phyloP scores from a whole-genome alignment of 148 eudicot species.

The Rhododendron simsii region DNA sequence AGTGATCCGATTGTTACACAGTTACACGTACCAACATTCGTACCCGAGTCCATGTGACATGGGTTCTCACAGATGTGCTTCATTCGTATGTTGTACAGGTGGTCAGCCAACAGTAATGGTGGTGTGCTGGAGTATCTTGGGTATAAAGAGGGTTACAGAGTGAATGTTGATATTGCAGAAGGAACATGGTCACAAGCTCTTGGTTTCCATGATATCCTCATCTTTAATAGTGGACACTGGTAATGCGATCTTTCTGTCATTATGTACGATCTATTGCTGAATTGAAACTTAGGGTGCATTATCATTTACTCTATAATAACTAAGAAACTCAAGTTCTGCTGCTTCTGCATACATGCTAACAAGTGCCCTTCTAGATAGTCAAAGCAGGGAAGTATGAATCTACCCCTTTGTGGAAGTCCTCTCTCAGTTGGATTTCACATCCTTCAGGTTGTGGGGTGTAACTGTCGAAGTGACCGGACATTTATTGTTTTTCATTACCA shows the following conservation, averaged over 20 bases:
- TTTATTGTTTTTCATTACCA: too few species aligned
- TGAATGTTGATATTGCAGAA: conserved; percentile 86
- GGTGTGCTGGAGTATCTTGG: conserved; percentile 81
- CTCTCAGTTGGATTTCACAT: too few species aligned
- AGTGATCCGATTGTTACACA: too few species aligned
- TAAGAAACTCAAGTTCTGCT: not conserved
- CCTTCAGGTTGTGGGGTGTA: too few species aligned
- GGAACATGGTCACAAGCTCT: conserved; percentile 85
- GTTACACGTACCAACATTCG: too few species aligned
- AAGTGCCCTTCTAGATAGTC: not conserved
- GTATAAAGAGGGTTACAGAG: conserved; percentile 85
- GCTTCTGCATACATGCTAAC: not conserved
- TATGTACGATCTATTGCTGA: not conserved
- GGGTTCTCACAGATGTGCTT: not conserved
- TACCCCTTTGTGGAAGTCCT: not conserved
- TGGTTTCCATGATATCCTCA: conserved; percentile 73
- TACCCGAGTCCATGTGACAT: too few species aligned
- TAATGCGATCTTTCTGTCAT: conserved; percentile 19
- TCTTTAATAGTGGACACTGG: conserved; percentile 94
- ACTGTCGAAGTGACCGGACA: too few species aligned
- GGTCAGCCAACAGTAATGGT: conserved; percentile 58
- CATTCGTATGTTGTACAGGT: conserved; percentile 34
- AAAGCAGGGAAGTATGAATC: not conserved
- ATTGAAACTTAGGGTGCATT: not conserved
- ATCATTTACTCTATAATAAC: not conserved